Evolutionary conservation across 2,329 filamentous ascomycete species (phyloP).

Genomic region (Penicillium sp.): DNA sequence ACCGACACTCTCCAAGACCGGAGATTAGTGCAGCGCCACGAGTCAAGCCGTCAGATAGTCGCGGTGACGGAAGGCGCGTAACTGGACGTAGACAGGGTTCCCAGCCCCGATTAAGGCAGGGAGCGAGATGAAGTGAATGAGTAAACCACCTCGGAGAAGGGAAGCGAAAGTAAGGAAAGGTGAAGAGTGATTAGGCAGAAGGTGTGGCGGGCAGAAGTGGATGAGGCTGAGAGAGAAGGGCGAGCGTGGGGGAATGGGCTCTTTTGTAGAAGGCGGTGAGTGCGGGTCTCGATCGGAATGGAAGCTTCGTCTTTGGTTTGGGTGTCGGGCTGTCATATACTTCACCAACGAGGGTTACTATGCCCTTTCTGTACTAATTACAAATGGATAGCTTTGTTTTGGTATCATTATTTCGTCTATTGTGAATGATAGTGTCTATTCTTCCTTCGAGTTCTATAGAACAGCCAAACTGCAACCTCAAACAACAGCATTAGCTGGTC

Average conservation of each 20-base stretch:
- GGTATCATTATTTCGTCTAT: neutral
- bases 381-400: neutral
- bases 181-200: conserved; percentile 26
- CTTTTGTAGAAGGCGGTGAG: conserved; percentile 35
- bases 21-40: conserved; percentile 25
- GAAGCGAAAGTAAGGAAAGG: conserved; percentile 13
- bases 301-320: neutral
- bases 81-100: neutral
- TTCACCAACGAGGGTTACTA: neutral
- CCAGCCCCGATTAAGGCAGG: neutral
- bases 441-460: neutral
- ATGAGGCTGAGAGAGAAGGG: conserved; percentile 32
- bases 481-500: neutral
- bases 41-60: conserved; percentile 22
- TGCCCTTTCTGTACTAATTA: neutral
- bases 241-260: conserved; percentile 26
- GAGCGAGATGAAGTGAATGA: conserved; percentile 1
- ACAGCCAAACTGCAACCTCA: neutral
- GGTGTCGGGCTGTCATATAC: neutral
- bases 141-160: conserved; percentile 4
- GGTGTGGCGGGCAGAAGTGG: conserved; percentile 26
- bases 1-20: conserved; percentile 14
- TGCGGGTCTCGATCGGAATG: conserved; percentile 11
- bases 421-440: neutral
- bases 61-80: neutral